phyloP scores from a whole-genome alignment of 768 basidiomycete species.

The Termitomyces bulborhizus region DNA sequence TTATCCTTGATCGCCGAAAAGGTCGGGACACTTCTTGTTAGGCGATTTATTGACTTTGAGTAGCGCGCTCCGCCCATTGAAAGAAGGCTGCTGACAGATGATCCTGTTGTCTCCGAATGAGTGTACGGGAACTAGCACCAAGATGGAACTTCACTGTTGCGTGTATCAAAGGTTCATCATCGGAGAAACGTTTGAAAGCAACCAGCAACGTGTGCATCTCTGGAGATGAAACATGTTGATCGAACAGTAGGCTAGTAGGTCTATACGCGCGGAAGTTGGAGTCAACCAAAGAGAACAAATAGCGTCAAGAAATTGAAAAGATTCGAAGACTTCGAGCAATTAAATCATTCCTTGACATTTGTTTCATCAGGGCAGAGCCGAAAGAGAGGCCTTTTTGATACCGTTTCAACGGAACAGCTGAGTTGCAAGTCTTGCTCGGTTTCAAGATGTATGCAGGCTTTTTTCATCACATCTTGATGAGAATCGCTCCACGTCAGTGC shows the following conservation, averaged over 20 bases:
- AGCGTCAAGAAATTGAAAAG: not conserved
- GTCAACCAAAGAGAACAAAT: not conserved
- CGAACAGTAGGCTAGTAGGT: too few relatives aligned
- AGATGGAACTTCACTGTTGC: not conserved
- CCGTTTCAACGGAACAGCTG: not conserved
- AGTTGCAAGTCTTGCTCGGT: not conserved
- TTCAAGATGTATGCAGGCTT: not conserved
- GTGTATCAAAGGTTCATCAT: not conserved
- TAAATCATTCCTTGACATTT: not conserved
- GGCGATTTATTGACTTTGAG: not conserved
- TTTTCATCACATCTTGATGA: conserved; percentile 5
- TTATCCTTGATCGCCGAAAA: not conserved
- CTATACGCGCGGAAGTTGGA: not conserved
- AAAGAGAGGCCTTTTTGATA: not conserved
- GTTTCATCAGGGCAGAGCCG: not conserved
- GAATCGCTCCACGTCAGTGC: not conserved
- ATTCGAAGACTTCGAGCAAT: not conserved
- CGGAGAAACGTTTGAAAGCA: not conserved
- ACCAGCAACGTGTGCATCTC: not conserved
- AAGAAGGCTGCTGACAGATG: not conserved
- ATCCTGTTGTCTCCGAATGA: not conserved
- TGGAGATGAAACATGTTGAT: not conserved
- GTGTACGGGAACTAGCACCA: not conserved
- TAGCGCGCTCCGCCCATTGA: too few relatives aligned
- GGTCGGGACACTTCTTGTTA: too few relatives aligned